Evolutionary conservation across 495 filamentous ascomycete genomes (phyloP), one percentile per base, ranked within the genome.

Genomic region (Podospora appendiculata): DNA sequence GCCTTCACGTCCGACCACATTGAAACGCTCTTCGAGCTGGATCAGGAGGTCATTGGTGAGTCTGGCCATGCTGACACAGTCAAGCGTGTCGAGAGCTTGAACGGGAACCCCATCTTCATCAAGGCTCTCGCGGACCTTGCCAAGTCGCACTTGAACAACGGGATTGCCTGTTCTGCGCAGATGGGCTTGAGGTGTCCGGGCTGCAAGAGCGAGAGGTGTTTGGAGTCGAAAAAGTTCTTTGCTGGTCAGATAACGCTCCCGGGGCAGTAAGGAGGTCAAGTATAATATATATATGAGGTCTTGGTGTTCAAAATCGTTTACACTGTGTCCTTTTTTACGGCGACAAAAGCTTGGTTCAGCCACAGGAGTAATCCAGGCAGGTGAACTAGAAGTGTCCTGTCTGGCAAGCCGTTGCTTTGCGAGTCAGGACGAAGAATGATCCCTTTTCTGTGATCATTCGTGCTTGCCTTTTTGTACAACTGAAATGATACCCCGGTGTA

Each of bases 1-100:
- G 94, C 94, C 9, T 99, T 99, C 63, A 99, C 94, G 1, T 93
- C 88, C 47, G 94, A 99, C 60, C 94, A 99, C 61, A 99, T 99
- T 58, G 94, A 99, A 70, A 99, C 94, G 2, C 77, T 99, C 2
- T 95, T 86, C 64, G 94, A 99, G 72, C 75, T 99, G 45, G 94
- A 99, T 63, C 77, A 90, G 54, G 94, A 99, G 67, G 88, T 99
- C 36, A 97, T 97, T 62, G 85, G 89, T 34, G 91, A 95, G 60
- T 87, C 86, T 5, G 87, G 89, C 25, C 82, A 89, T 55, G 70
- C 79, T 0, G 79, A 84, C 35, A 85, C 85, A 0, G 85, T 97
- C 42, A 96, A 96, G 74, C 80, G 94, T 8, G 87, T 85, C 10
- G 94, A 97, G 72, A 94, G 88, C 63, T 68, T 99, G 63, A 99